Evolutionary conservation across 345 rosid species (phyloP), one percentile per base, ranked within the genome.

Genomic region (Gynandropsis gynandra): DNA sequence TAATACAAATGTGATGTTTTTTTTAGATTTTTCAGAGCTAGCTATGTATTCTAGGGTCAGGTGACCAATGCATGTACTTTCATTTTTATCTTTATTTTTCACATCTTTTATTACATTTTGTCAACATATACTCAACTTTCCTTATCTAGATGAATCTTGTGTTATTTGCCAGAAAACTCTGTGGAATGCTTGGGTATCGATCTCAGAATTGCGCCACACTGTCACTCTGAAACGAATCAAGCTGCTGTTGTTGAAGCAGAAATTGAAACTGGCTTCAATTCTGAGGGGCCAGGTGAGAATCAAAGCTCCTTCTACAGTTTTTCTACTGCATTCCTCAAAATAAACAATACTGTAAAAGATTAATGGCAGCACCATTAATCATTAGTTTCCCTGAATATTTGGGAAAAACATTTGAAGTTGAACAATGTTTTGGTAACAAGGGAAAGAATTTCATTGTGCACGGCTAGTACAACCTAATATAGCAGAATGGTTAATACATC

Each of bases 171-270:
- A 90, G 96, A 87, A 72, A 76, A 65, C 50, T 68, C 50, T 90
- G 44, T 87, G 92, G 92, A 82, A 80, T 67, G 85, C 85, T 42
- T 84, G 95, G 95, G 73, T 84, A 67, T 74, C 79, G 48, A 76
- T 78, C 54, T 83, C 84, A 38, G 90, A 82, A 54, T 70, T 90
- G 50, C 74, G 80, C 53, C 86, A 84, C 65, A 72, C 87, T 52
- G 95, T 84, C 55, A 84, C 76, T 71, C 76, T 82, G 50, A 87
- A 76, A 76, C 77, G 81, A 72, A 66, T 82, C 63, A 82, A 84
- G 76, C 70, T 90, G 51, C 77, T 83, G 9, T 60, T 79, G 75
- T 58, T 82, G 70, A 78, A 76, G 74, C 86, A 84, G 54, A 84
- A 84, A 50, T 50, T 84, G 75, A 90, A 83, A 76, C 69, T 87